Base-by-base conservation (phyloP, 176 grass and related monocot genomes). In the Eragrostis nindensis region DNA sequence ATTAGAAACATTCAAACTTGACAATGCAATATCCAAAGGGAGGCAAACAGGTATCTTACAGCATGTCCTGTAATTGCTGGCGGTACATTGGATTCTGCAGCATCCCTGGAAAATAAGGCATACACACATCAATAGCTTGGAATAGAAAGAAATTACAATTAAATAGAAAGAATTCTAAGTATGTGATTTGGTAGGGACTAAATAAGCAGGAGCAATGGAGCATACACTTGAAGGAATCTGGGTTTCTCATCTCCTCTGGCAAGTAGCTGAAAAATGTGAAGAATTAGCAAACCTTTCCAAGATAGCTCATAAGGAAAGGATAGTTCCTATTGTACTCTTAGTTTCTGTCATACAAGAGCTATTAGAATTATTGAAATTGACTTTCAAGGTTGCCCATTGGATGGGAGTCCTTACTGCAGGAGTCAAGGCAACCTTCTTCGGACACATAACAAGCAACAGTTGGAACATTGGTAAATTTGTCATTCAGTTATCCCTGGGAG, bases 241-340 rank as follows among this genome's bases (percentile, higher is more conserved):
- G 97, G 80, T 95, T 95, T 87, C 97, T 95, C 97, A 99, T 91
- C 79, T 99, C 97, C 66, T 90, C 97, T 16, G 97, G 97, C 76
- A 99, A 91, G 86, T 99, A 96, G 66, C 97, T 99, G 93, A 56
- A 84, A 88, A 16, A 85, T 66, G 59, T 71, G 48, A 80, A 74
- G 75, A 88, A 78, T 82, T 50, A 88, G 54, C 29, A 48, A 70
- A 11, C 73, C 61, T 82, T 78, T 61, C 38, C 48, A 59, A 69
- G 52, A 2, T 64, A 86, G n/a, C n/a, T n/a, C 50, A 62, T 64
- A 65, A 46, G 45, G 9, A 70, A 70, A 83, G 53, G 39, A 77
- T 17, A 88, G 8, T 15, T 84, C 22, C 21, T 43, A 62, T 75
- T 21, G 62, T 12, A 62, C 12, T 25, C 7, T 24, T 68, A 68